Percentiles rank a stretch among this genome's conserved stretches.
phyloP scores from a whole-genome alignment of 2,329 filamentous ascomycete species.

The Claviceps sp. region DNA sequence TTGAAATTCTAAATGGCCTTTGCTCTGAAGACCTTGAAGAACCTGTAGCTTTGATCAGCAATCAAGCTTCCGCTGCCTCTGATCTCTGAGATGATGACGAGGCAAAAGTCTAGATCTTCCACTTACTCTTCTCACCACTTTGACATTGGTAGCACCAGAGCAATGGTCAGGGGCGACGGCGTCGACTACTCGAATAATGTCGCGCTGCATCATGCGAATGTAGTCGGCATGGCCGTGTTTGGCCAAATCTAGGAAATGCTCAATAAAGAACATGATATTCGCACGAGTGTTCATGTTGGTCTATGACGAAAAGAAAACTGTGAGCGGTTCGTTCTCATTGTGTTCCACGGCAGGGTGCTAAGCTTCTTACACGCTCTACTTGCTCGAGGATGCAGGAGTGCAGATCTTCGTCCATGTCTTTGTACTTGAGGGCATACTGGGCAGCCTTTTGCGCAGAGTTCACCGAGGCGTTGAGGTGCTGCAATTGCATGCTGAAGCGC shows the following conservation, averaged over 20 bases:
- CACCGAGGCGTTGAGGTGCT: slow-evolving; percentile 82
- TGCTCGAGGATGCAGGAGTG: slow-evolving; percentile 97
- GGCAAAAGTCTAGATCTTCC: not conserved
- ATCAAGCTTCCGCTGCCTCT: not conserved
- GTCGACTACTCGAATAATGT: slow-evolving; percentile 84
- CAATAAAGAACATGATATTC: slow-evolving; percentile 99
- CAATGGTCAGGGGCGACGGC: slow-evolving; percentile 80
- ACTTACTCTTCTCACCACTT: slow-evolving; percentile 70
- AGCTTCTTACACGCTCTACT: slow-evolving; percentile 53
- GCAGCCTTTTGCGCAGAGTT: slow-evolving; percentile 85
- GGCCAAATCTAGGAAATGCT: slow-evolving; percentile 82
- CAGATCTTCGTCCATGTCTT: slow-evolving; percentile 90
- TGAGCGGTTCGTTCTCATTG: not conserved
- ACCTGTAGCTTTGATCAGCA: slow-evolving; percentile 31
- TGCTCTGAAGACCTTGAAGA: slow-evolving; percentile 54
- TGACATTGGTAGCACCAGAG: slow-evolving; percentile 83
- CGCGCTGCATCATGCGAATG: slow-evolving; percentile 85
- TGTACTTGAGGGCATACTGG: slow-evolving; percentile 86
- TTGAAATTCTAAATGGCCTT: slow-evolving; percentile 59
- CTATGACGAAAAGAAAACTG: slow-evolving; percentile 22
- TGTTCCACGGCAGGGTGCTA: not conserved
- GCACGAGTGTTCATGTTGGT: slow-evolving; percentile 94
- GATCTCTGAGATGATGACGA: not conserved
- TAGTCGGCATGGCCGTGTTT: slow-evolving; percentile 67
- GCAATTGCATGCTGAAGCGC: slow-evolving; percentile 82